These are phyloP conservation scores for Podospora sp. DNA, from an alignment of 495 filamentous ascomycete species.

Conservation along the genomic window DNA sequence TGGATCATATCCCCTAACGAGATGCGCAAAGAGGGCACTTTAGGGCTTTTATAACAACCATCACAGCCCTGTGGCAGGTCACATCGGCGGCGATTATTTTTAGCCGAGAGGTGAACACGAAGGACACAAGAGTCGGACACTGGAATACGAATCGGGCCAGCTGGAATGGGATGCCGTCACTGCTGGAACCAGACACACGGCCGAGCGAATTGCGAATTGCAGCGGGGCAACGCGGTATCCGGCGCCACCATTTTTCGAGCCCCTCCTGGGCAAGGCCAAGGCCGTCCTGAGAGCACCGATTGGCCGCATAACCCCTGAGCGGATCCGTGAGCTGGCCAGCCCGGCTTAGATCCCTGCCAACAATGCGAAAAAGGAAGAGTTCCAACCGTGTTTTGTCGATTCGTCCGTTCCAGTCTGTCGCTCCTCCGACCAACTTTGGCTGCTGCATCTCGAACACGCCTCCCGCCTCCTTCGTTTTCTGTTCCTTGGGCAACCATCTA, in stretches of 20 bases:
- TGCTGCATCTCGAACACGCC: conserved; percentile 9
- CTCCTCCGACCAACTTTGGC: conserved; percentile 1
- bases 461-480: conserved; percentile 16
- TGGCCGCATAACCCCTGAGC: conserved; percentile 13
- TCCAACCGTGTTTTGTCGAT: conserved; percentile 7
- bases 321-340: conserved; percentile 18
- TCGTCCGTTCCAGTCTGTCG: conserved; percentile 14
- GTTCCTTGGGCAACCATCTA: conserved; percentile 19
- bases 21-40: neutral
- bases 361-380: conserved; percentile 19
- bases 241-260: conserved; percentile 16
- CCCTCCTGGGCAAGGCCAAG: conserved; percentile 7
- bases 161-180: conserved; percentile 10
- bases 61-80: conserved; percentile 3
- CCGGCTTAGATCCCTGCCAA: conserved; percentile 14
- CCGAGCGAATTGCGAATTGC: conserved; percentile 12
- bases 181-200: neutral
- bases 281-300: neutral
- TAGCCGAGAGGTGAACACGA: conserved; percentile 17
- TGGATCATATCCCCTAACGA: conserved; percentile 3
- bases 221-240: conserved; percentile 12
- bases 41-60: conserved; percentile 3
- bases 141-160: conserved; percentile 18
- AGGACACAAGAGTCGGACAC: neutral
- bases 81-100: conserved; percentile 21